Evolutionary conservation across 2,329 filamentous ascomycete genomes (phyloP).

Genomic region (Pseudogymnoascus destructans): DNA sequence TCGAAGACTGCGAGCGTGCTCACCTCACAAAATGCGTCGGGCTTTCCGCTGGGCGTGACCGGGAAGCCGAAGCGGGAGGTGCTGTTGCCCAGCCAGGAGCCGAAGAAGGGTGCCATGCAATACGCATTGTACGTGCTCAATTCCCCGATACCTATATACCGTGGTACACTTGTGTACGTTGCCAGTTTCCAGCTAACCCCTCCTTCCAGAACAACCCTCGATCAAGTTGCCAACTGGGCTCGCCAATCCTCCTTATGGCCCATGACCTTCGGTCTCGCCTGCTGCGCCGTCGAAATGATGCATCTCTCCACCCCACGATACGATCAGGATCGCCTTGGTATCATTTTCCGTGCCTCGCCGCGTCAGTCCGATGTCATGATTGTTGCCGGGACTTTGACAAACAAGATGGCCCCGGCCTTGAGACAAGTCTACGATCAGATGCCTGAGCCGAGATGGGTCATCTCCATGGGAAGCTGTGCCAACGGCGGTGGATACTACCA

Average conservation of each 20-base stretch:
- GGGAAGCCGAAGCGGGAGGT: slow-evolving; percentile 52
- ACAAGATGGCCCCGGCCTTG: slow-evolving; percentile 90
- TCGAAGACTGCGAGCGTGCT: slow-evolving; percentile 48
- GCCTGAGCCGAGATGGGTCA: slow-evolving; percentile 80
- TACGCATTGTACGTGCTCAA: slow-evolving; percentile 61
- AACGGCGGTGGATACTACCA: slow-evolving; percentile 82
- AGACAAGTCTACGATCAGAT: slow-evolving; percentile 92
- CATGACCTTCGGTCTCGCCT: slow-evolving; percentile 78
- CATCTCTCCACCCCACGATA: slow-evolving; percentile 76
- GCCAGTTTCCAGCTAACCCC: slow-evolving; percentile 1
- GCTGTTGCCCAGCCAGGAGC: slow-evolving; percentile 63
- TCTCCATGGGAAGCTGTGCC: slow-evolving; percentile 72
- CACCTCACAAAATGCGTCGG: slow-evolving; percentile 39
- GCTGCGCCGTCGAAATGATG: slow-evolving; percentile 91
- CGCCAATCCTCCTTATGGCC: slow-evolving; percentile 78
- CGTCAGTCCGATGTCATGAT: slow-evolving; percentile 90
- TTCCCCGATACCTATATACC: not conserved
- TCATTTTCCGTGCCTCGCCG: slow-evolving; percentile 81
- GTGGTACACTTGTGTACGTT: not conserved
- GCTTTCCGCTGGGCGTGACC: slow-evolving; percentile 36
- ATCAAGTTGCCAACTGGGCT: slow-evolving; percentile 72
- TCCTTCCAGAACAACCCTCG: slow-evolving; percentile 53
- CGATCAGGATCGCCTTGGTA: slow-evolving; percentile 77
- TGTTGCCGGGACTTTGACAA: slow-evolving; percentile 81
- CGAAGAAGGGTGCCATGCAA: slow-evolving; percentile 68